Evolutionary conservation across 2,329 filamentous ascomycete species (phyloP), one percentile per base, ranked within the genome.

Genomic region (Ophiostoma pallidulum): DNA sequence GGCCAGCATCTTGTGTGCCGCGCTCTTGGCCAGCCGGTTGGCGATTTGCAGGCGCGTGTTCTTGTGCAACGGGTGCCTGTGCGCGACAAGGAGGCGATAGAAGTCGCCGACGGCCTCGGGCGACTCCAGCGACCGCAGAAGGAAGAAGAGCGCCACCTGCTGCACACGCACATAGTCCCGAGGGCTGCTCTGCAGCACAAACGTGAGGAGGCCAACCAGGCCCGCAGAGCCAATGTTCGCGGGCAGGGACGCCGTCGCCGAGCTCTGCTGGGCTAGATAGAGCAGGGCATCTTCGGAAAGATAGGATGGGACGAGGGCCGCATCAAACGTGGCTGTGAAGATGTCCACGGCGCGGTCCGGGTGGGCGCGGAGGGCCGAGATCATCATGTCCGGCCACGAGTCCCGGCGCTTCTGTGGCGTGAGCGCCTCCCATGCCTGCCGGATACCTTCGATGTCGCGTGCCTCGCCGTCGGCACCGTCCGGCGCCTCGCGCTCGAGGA

Each of bases 11-110:
- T 75, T 76, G 56, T 69, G 61, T 4, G 56, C 51, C 12, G 56
- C 53, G 32, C 8, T 59, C 56, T 39, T 59, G 58, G 74, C 71
- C 22, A 82, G 58, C 4, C 61, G 65, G 36, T 60, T 61, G 3
- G 73, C 73, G 37, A 77, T 66, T 2, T 74, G 70, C 3, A 76
- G 57, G 14, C 65, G 58, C 0, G 75, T 78, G 51, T 72, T 60
- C 9, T 54, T 52, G 38, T 70, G 64, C 4, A 75, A 49, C 4
- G 53, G 52, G 22, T 64, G 58, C 0, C 53, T 49, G 8, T 57
- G 53, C 16, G 53, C 49, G 6, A 51, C 47, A 8, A 75, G 53
- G 8, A 64, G 57, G 3, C 54, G 49, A 48, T 69, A 68, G 1
- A 75, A 56, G 10, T 63, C 57, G 4, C 56, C 46, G 3, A 58